Percentiles rank a stretch among this genome's conserved stretches.
Conservation (phyloP, 305 asterid genomes). For the Solanum hybrid region DNA sequence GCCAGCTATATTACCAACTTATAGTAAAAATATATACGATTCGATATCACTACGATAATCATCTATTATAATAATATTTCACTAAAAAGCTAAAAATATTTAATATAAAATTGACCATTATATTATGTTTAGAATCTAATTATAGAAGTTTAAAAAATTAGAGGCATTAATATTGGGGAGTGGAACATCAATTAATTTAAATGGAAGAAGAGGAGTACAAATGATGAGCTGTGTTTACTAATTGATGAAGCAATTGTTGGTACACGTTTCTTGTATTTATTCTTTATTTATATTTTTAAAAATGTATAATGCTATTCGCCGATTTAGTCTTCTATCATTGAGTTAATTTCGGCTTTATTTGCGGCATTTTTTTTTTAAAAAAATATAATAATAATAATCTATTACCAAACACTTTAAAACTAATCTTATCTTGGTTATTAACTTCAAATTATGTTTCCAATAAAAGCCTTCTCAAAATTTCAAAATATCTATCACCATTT, state of each 20-base stretch:
- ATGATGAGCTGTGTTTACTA: background rate
- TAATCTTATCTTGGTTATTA: background rate
- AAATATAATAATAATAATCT: too few relatives aligned
- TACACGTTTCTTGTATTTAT: background rate
- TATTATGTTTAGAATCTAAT: background rate
- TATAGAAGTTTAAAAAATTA: background rate
- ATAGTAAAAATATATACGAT: too few relatives aligned
- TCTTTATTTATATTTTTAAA: background rate
- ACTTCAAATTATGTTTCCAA: too few relatives aligned
- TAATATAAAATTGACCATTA: background rate
- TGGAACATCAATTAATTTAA: background rate
- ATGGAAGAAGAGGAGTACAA: background rate
- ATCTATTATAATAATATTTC: too few relatives aligned
- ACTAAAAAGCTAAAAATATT: too few relatives aligned
- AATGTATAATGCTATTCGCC: background rate
- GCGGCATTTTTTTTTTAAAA: too few relatives aligned
- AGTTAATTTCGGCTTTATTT: conserved; percentile 4
- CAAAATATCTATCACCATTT: too few relatives aligned
- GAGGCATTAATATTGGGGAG: background rate
- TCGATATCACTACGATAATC: background rate
- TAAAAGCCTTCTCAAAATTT: too few relatives aligned
- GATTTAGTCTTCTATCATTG: background rate
- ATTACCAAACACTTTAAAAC: background rate
- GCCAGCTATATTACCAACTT: background rate
- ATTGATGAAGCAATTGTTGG: background rate